Base-by-base conservation (phyloP, 2,329 filamentous ascomycete genomes). In the Fusarium tjaetaba region DNA sequence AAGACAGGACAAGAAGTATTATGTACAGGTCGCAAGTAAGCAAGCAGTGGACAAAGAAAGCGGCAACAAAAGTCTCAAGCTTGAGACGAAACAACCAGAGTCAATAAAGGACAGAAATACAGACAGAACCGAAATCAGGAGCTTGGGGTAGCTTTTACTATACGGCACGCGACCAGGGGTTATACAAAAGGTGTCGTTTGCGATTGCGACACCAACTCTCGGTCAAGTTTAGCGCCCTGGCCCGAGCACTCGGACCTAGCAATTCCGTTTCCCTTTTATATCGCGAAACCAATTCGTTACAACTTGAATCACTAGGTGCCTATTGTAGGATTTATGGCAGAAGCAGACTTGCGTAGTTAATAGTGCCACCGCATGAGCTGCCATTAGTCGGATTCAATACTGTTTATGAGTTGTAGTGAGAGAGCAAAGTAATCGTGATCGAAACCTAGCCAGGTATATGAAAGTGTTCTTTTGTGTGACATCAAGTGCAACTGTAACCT, bases 151-250 rank as follows among this genome's bases (percentile, higher is more conserved):
- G 68, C 52, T 56, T 39, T 49, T 32, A 36, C 39, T 45, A 41
- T n/a, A 55, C 24, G 18, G 46, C 71, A 73, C 71, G 63, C 62
- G 71, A 73, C 71, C 71, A 61, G 57, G 57, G 71, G 61, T 68
- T 63, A 49, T 55, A 62, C 48, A 53, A 55, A 38, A 55, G 58
- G 58, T 68, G 46, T 68, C 41, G 52, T 59, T 70, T 64, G 55
- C 56, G 46, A 60, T 56, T 56, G 49, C 65, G 55, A 73, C 70
- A 71, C 70, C 70, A 36, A 71, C 62, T 39, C 53, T 49, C 45
- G n/a, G 46, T 56, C 43, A 57, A 55, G 63, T 43, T 53, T 64
- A 59, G 59, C 66, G 39, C 38, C 51, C 51, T 61, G 67, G 67
- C 55, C 68, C 61, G 42, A 71, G 67, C 67, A 52, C 45, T 66